Evolutionary conservation across 129 eudicot genomes (phyloP), one percentile per base, ranked within the genome.

Genomic region (Artemisia argyi): DNA sequence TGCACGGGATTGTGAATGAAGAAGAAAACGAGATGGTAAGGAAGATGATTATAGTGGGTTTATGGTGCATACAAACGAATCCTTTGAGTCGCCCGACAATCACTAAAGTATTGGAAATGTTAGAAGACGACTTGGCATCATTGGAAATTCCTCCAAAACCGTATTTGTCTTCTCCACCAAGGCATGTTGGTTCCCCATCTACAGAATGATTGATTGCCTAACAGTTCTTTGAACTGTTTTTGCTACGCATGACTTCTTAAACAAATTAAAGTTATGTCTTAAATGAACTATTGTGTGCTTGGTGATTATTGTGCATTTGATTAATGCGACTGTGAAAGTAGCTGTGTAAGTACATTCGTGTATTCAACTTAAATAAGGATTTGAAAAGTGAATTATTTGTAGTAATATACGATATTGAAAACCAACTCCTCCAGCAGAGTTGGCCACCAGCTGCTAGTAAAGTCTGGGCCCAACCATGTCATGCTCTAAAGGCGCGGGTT

Each of bases 21-120:
- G 83, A 66, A 19, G 77, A 80, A 56, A 68, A 79, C 15, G 61
- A 13, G 62, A 42, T 60, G 20, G 71, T 46, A 26, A 83, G 69
- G 66, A 86, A 86, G 70, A 73, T 85, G 87, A 76, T 85, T 4
- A 57, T 86, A 17, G 91, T 74, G 11, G 73, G 84, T 2, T 65
- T 85, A 60, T 85, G 90, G 86, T 85, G 90, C 74, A 85, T 82
- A 71, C 83, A 85, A 68, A 80, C 71, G 1, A 71, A 80, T 19
- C 84, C 91, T 1, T 61, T 46, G 2, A 65, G 16, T 7, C 74
- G 88, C 8, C 91, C 91, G 2, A 30, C 79, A 10, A 83, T 86
- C 73, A 68, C 63, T 1, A 83, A 22, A 63, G 85, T 74, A 17
- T 18, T 83, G 19, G 85, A 83, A 35, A 83, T 83, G 87, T 20